Evolutionary conservation across 2,329 filamentous ascomycete species (phyloP).

Genomic region (Fusarium phyllophilum): DNA sequence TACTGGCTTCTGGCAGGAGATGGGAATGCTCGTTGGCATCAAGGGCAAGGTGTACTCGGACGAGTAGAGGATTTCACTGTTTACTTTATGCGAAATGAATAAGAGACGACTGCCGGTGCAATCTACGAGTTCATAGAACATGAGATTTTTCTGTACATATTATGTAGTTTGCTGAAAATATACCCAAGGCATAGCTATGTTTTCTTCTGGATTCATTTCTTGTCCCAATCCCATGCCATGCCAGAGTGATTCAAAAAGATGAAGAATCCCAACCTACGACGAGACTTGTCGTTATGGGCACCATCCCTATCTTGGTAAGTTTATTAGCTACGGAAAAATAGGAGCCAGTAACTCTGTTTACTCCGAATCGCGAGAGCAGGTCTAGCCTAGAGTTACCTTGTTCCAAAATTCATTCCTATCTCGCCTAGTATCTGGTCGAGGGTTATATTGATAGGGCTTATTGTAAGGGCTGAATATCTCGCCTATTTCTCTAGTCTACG

Average conservation of each 20-base stretch:
- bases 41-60: slow-evolving; percentile 8
- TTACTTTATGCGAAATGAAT: neutral
- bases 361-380: neutral
- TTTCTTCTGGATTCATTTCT: neutral
- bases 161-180: slow-evolving; percentile 32
- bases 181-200: slow-evolving; percentile 38
- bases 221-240: too few species aligned
- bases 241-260: neutral
- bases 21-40: slow-evolving; percentile 47
- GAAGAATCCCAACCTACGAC: too few species aligned
- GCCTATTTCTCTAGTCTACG: neutral
- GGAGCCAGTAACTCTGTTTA: neutral
- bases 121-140: slow-evolving; percentile 28
- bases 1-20: slow-evolving; percentile 66
- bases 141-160: slow-evolving; percentile 16
- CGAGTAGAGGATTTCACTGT: neutral
- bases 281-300: neutral
- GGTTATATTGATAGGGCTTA: neutral
- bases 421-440: neutral
- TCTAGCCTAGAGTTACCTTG: neutral
- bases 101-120: slow-evolving; percentile 2
- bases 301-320: neutral
- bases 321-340: neutral
- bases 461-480: neutral
- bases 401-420: neutral